Percentiles rank a stretch among this genome's conserved stretches.
Conservation (phyloP, 768 basidiomycete genomes). For the Podaxis rugospora region DNA sequence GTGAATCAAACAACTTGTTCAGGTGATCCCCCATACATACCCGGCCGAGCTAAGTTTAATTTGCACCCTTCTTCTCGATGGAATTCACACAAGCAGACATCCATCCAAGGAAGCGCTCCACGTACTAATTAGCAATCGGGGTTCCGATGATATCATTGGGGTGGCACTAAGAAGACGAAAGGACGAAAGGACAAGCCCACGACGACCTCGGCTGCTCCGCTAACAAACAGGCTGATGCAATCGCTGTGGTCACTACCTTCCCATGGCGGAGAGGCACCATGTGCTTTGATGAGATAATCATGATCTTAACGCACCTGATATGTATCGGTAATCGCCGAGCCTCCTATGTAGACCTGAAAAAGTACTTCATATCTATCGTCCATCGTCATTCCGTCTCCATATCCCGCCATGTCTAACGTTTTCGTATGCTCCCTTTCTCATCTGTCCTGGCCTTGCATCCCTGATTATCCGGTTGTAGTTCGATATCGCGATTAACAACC, state of each 20-base stretch:
- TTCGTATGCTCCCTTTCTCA: conserved; percentile 15
- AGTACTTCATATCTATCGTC: not conserved
- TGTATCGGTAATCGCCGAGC: not conserved
- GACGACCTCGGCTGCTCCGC: not conserved
- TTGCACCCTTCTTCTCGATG: conserved; percentile 1
- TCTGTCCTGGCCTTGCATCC: not conserved
- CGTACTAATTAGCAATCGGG: too few relatives aligned
- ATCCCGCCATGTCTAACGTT: conserved; percentile 25
- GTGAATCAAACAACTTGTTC: not conserved
- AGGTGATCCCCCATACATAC: not conserved
- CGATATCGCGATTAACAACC: conserved; percentile 48
- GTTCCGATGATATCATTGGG: not conserved
- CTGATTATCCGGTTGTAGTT: conserved; percentile 39
- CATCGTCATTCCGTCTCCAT: not conserved
- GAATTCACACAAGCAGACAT: not conserved
- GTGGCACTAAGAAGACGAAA: not conserved
- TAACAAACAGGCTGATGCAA: not conserved
- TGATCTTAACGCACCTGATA: not conserved
- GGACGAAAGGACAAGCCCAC: not conserved
- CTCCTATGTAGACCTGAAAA: not conserved
- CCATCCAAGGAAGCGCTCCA: not conserved
- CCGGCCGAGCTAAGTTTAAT: not conserved
- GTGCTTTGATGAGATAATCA: not conserved
- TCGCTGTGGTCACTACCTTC: not conserved
- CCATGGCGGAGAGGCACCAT: not conserved